Evolutionary conservation across 805 yeast species (phyloP).

Genomic region (Yarrowia sp.): DNA sequence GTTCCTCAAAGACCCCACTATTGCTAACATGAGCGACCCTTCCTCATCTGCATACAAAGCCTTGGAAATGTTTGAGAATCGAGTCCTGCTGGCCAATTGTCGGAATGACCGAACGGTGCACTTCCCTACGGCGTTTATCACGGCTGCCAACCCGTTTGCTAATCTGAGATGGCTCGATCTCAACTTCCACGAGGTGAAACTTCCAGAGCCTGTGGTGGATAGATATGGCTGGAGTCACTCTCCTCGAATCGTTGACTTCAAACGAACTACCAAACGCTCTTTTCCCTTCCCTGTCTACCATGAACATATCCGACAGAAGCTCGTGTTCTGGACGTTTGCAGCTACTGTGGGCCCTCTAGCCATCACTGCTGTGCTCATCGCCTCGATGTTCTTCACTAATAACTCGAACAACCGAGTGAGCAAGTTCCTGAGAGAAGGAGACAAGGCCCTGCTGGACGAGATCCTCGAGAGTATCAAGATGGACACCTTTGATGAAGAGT

Average conservation of each 20-base stretch:
- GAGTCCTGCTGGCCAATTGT: conserved; percentile 73
- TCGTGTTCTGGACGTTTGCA: conserved; percentile 27
- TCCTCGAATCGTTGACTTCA: conserved; percentile 27
- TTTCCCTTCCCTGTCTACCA: conserved; percentile 5
- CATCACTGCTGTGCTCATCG: conserved; percentile 25
- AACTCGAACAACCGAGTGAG: conserved; percentile 11
- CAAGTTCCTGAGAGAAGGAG: conserved; percentile 29
- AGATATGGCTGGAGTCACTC: conserved; percentile 27
- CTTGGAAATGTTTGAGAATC: conserved; percentile 61
- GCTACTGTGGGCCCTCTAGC: conserved; percentile 27
- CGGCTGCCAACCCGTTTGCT: conserved; percentile 76
- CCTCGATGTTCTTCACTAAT: conserved; percentile 33
- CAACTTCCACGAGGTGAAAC: conserved; percentile 42
- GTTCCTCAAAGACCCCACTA: conserved; percentile 60
- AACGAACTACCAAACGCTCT: conserved; percentile 11
- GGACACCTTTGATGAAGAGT: conserved; percentile 28
- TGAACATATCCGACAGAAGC: conserved; percentile 22
- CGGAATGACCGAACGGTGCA: conserved; percentile 87
- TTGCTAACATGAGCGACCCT: conserved; percentile 63
- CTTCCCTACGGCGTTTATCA: conserved; percentile 81
- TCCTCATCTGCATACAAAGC: conserved; percentile 59
- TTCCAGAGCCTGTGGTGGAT: conserved; percentile 25
- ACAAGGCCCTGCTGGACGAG: conserved; percentile 18
- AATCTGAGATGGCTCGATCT: conserved; percentile 57
- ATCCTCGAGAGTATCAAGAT: conserved; percentile 31